Evolutionary conservation across 805 yeast genomes (phyloP), one percentile per base, ranked within the genome.

Genomic region (Candida sphagnicola): DNA sequence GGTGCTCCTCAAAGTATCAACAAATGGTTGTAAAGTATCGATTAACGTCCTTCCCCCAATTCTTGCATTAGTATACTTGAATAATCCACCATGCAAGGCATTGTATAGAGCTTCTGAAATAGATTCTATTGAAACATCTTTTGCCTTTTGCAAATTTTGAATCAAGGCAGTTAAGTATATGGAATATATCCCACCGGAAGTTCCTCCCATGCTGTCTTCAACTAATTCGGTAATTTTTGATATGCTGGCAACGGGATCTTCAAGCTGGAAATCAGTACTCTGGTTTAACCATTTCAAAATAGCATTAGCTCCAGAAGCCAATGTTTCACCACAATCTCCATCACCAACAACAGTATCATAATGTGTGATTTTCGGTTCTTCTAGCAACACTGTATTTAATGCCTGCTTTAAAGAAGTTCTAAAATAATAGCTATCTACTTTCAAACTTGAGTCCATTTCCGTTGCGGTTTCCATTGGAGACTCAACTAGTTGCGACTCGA

Each of bases 291-390:
- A 77, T 8, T 71, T 64, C 31, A 78, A 59, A 31, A 90, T 75
- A 1, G 85, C 89, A 39, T 80, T 72, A 19, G 89, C 93, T 28
- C 97, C 98, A 17, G 78, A 74, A 11, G 80, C 86, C 44, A 90
- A 65, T 1, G 97, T 90, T 51, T 87, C 93, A 29, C 98, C 98
- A 63, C 97, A 90, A 57, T 90, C 98, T 50, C 98, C 98, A 59
- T 90, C 98, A 41, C 98, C 98, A 1, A 91, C 96, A 48, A 80
- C 72, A 2, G 95, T 84, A 53, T 90, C 98, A 48, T 85, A 80
- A 39, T 78, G 74, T 1, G 97, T 90, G 53, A 90, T 83, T 50
- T 78, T 75, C 2, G 95, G 93, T 59, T 90, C 97, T 35, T 50
- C 46, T 31, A 57, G 46, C 5, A 62, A 53, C 31, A 69, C 47